phyloP scores from a whole-genome alignment of 2,329 filamentous ascomycete species.

The Hansfordia pulvinata region DNA sequence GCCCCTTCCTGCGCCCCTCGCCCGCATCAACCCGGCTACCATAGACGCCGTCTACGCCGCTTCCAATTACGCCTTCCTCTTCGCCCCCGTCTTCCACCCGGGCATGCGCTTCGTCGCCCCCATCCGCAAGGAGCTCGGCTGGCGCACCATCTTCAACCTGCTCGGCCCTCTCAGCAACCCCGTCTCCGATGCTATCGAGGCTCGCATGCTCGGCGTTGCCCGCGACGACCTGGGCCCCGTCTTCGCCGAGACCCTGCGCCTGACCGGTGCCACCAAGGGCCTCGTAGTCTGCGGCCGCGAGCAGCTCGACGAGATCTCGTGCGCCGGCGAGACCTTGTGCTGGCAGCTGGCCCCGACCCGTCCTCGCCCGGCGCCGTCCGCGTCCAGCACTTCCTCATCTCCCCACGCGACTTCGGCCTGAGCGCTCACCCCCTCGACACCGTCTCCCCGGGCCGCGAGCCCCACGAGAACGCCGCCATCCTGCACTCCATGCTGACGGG shows the following conservation, averaged over 20 bases:
- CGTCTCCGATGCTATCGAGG: conserved; percentile 71
- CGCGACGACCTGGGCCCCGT: conserved; percentile 75
- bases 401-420: conserved; percentile 80
- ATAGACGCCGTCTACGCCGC: conserved; percentile 60
- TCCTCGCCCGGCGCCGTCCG: conserved; percentile 30
- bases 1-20: conserved; percentile 60
- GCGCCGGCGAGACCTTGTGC: conserved; percentile 76
- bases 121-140: conserved; percentile 76
- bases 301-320: conserved; percentile 90
- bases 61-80: conserved; percentile 90
- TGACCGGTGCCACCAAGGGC: conserved; percentile 68
- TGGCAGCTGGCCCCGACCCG: conserved; percentile 54
- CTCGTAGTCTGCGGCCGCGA: conserved; percentile 88
- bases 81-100: conserved; percentile 90
- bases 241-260: conserved; percentile 71
- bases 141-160: conserved; percentile 96
- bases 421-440: conserved; percentile 56
- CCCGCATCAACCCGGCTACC: conserved; percentile 58
- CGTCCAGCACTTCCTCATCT: conserved; percentile 65
- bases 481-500: conserved; percentile 63
- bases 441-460: conserved; percentile 76
- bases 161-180: conserved; percentile 88
- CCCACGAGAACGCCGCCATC: conserved; percentile 77
- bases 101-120: conserved; percentile 84
- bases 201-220: conserved; percentile 85